Conservation (phyloP, 306 rosid species). For the Acacia acuminata region DNA sequence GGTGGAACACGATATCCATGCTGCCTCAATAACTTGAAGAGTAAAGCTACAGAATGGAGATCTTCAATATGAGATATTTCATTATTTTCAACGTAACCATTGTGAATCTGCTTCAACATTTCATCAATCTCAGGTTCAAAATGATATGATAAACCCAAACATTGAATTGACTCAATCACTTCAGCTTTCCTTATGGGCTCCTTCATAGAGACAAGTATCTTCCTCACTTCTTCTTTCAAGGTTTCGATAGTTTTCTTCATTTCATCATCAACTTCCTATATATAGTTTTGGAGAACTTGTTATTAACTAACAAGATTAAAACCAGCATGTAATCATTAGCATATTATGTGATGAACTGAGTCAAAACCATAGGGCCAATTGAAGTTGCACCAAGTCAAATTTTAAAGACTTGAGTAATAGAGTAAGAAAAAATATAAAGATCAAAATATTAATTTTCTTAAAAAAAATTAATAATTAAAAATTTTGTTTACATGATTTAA, state of each 20-base stretch:
- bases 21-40: conserved; percentile 50
- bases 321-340: too few species aligned
- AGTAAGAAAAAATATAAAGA: too few species aligned
- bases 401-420: too few species aligned
- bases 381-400: too few species aligned
- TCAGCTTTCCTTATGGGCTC: background rate
- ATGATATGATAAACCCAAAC: conserved; percentile 45
- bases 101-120: conserved; percentile 23
- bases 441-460: too few species aligned
- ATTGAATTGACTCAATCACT: conserved; percentile 45
- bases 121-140: conserved; percentile 41
- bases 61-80: background rate
- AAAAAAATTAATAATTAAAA: too few species aligned
- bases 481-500: too few species aligned
- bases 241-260: background rate
- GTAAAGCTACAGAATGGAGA: conserved; percentile 29
- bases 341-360: too few species aligned
- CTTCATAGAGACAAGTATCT: background rate
- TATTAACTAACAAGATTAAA: too few species aligned
- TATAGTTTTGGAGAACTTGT: too few species aligned
- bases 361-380: too few species aligned
- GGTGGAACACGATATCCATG: conserved; percentile 25
- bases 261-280: too few species aligned
- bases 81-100: background rate
- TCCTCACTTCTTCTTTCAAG: conserved; percentile 33